Evolutionary conservation across 495 filamentous ascomycete species (phyloP).

Genomic region (Hypoxylon fuscum): DNA sequence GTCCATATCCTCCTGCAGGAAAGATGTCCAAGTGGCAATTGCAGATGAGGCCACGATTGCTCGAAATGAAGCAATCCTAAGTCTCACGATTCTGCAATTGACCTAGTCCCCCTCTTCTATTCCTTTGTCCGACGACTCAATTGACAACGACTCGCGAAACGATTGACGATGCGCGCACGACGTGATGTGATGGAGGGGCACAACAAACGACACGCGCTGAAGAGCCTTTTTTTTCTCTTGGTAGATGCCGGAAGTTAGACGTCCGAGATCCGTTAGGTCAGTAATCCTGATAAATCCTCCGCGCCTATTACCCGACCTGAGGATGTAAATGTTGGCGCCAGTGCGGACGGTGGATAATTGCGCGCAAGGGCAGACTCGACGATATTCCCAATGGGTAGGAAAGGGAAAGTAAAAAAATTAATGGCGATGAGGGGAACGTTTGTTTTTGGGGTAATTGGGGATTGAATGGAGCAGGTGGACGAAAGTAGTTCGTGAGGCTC

Average conservation of each 20-base stretch:
- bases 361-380: slow-evolving; percentile 36
- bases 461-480: slow-evolving; percentile 43
- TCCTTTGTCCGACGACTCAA: slow-evolving; percentile 16
- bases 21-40: slow-evolving; percentile 29
- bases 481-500: slow-evolving; percentile 48
- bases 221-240: slow-evolving; percentile 1
- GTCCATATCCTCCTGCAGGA: slow-evolving; percentile 46
- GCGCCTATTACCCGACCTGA: slow-evolving; percentile 45
- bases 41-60: slow-evolving; percentile 42
- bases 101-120: slow-evolving; percentile 17
- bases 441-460: slow-evolving; percentile 50
- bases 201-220: slow-evolving; percentile 21
- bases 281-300: slow-evolving; percentile 43
- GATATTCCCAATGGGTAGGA: slow-evolving; percentile 26
- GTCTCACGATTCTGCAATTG: slow-evolving; percentile 31
- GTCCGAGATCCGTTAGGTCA: slow-evolving; percentile 20
- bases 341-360: slow-evolving; percentile 36
- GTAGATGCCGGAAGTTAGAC: slow-evolving; percentile 26
- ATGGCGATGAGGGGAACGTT: slow-evolving; percentile 42
- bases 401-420: slow-evolving; percentile 23
- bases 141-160: slow-evolving; percentile 18
- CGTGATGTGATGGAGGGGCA: slow-evolving; percentile 28
- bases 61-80: slow-evolving; percentile 36
- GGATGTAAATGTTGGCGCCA: slow-evolving; percentile 40
- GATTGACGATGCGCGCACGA: slow-evolving; percentile 26